Conservation (phyloP, 2,329 filamentous ascomycete genomes). For the Ascocoryne sarcoides region DNA sequence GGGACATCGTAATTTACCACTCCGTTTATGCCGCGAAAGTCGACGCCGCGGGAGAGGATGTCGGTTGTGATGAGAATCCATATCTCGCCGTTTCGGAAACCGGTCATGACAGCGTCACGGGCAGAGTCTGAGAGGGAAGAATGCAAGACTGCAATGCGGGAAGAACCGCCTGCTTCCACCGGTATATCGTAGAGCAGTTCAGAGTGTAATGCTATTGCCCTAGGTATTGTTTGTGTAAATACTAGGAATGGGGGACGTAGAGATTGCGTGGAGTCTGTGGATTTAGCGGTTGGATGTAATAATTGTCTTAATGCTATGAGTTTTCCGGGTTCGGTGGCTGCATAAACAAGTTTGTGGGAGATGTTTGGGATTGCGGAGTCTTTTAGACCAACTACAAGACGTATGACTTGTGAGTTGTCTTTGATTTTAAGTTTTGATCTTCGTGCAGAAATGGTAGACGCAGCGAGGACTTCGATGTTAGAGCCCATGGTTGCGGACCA, state of each 20-base stretch:
- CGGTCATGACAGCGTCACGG: conserved; percentile 74
- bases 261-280: conserved; percentile 37
- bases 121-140: conserved; percentile 70
- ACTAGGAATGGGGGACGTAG: conserved; percentile 86
- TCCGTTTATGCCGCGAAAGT: conserved; percentile 90
- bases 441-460: conserved; percentile 54
- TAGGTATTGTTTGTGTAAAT: conserved; percentile 91
- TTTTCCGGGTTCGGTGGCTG: conserved; percentile 88
- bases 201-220: conserved; percentile 76
- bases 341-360: conserved; percentile 79
- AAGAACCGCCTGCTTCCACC: conserved; percentile 71
- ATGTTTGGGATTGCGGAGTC: conserved; percentile 93
- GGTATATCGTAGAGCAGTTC: conserved; percentile 95
- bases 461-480: conserved; percentile 73
- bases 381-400: conserved; percentile 91
- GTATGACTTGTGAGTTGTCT: conserved; percentile 50
- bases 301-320: conserved; percentile 85
- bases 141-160: conserved; percentile 82
- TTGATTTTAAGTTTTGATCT: conserved; percentile 32
- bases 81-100: conserved; percentile 83
- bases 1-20: conserved; percentile 98
- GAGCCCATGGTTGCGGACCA: conserved; percentile 98
- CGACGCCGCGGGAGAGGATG: conserved; percentile 81
- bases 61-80: conserved; percentile 98
- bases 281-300: conserved; percentile 61